Conservation (phyloP, 345 rosid species). For the Linum lewisii region DNA sequence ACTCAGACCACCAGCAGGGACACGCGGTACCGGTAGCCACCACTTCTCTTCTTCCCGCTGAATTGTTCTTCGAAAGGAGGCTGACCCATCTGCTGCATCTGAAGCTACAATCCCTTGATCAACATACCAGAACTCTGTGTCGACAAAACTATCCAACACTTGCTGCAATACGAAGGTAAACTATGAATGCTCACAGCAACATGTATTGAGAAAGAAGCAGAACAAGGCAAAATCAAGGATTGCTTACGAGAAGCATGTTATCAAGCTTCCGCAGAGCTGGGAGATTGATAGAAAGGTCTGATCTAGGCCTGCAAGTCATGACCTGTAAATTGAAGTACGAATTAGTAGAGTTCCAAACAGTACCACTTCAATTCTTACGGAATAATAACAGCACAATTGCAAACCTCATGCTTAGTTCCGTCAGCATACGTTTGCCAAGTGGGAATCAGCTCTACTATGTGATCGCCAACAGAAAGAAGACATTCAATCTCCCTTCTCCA, state of each 20-base stretch:
- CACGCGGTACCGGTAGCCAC: slow-evolving; percentile 97
- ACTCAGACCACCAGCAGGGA: slow-evolving; percentile 67
- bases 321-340: slow-evolving; percentile 33
- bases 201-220: background rate
- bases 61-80: slow-evolving; percentile 57
- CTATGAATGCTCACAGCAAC: slow-evolving; percentile 6
- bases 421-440: slow-evolving; percentile 95
- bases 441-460: slow-evolving; percentile 89
- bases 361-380: background rate
- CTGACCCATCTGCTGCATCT: slow-evolving; percentile 53
- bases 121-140: slow-evolving; percentile 86
- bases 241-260: slow-evolving; percentile 88
- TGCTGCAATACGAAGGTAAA: slow-evolving; percentile 40
- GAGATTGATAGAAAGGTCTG: slow-evolving; percentile 81
- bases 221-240: slow-evolving; percentile 1
- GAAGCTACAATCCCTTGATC: slow-evolving; percentile 84
- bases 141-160: slow-evolving; percentile 66
- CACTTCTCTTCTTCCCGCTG: slow-evolving; percentile 98
- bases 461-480: slow-evolving; percentile 85
- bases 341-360: background rate
- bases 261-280: slow-evolving; percentile 91
- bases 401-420: slow-evolving; percentile 83
- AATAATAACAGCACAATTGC: background rate
- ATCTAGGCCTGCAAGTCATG: slow-evolving; percentile 90
- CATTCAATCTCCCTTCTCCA: slow-evolving; percentile 98